These are phyloP conservation scores for Penicillium italicum DNA, from an alignment of 2,329 filamentous ascomycete species.

Conservation along the genomic window DNA sequence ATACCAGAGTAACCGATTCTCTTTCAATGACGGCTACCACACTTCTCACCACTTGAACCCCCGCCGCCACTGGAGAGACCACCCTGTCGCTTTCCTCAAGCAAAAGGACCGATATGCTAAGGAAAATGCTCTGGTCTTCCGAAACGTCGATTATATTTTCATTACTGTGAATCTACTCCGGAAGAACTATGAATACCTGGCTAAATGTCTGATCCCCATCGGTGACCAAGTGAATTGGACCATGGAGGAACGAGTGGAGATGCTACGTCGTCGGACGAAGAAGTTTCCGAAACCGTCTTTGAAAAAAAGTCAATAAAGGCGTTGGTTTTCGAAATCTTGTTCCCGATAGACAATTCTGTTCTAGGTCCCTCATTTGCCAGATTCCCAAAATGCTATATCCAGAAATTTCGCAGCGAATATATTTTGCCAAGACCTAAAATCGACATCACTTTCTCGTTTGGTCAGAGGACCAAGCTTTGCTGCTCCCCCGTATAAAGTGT, in stretches of 20 bases:
- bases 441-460: background rate
- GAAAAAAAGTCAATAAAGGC: slow-evolving; percentile 49
- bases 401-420: background rate
- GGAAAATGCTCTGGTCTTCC: slow-evolving; percentile 70
- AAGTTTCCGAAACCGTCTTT: slow-evolving; percentile 48
- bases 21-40: slow-evolving; percentile 49
- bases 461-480: background rate
- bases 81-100: slow-evolving; percentile 68
- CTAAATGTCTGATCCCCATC: slow-evolving; percentile 68
- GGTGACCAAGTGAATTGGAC: slow-evolving; percentile 66
- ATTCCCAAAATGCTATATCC: background rate
- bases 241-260: slow-evolving; percentile 58
- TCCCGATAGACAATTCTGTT: background rate
- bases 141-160: slow-evolving; percentile 77
- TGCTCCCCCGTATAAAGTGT: background rate
- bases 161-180: slow-evolving; percentile 65
- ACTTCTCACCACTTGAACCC: slow-evolving; percentile 79
- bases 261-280: slow-evolving; percentile 64
- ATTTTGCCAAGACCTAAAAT: background rate
- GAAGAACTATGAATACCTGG: slow-evolving; percentile 69
- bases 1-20: slow-evolving; percentile 70
- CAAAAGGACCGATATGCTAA: slow-evolving; percentile 63
- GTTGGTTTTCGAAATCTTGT: background rate
- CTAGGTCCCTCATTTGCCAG: background rate
- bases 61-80: slow-evolving; percentile 74